These are phyloP conservation scores for Rhizopogon vinicolor DNA, from an alignment of 768 basidiomycete genomes.

Conservation along the genomic window DNA sequence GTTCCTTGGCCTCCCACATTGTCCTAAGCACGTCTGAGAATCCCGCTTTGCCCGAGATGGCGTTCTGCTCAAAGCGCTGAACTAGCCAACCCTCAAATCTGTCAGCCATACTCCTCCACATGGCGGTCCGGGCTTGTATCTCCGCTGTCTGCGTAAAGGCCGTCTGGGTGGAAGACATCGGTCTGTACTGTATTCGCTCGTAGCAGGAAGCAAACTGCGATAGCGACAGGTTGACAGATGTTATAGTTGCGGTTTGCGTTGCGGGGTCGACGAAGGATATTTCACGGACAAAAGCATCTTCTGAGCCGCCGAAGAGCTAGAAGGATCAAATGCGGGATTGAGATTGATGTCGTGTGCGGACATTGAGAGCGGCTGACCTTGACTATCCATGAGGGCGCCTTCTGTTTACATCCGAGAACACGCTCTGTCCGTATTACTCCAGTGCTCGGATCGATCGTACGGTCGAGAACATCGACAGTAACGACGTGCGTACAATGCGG, in stretches of 20 bases:
- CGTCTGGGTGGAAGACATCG: conserved; percentile 59
- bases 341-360: conserved; percentile 3
- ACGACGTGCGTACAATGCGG: conserved; percentile 87
- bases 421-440: conserved; percentile 92
- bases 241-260: conserved; percentile 75
- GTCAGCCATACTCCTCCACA: conserved; percentile 81
- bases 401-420: conserved; percentile 88
- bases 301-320: conserved; percentile 87
- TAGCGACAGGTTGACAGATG: conserved; percentile 88
- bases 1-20: conserved; percentile 71
- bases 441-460: conserved; percentile 75
- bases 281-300: conserved; percentile 93
- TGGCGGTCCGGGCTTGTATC: conserved; percentile 75
- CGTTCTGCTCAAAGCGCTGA: conserved; percentile 90
- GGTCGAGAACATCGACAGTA: conserved; percentile 83
- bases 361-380: conserved; percentile 53
- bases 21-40: conserved; percentile 85
- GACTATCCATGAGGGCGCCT: conserved; percentile 87
- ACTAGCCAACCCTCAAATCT: conserved; percentile 82
- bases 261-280: conserved; percentile 90
- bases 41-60: conserved; percentile 80
- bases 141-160: conserved; percentile 87
- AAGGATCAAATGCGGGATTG: background rate
- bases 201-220: conserved; percentile 94
- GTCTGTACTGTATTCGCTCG: conserved; percentile 85